Conservation (phyloP, 129 eudicot genomes). For the Calendula officinalis region DNA sequence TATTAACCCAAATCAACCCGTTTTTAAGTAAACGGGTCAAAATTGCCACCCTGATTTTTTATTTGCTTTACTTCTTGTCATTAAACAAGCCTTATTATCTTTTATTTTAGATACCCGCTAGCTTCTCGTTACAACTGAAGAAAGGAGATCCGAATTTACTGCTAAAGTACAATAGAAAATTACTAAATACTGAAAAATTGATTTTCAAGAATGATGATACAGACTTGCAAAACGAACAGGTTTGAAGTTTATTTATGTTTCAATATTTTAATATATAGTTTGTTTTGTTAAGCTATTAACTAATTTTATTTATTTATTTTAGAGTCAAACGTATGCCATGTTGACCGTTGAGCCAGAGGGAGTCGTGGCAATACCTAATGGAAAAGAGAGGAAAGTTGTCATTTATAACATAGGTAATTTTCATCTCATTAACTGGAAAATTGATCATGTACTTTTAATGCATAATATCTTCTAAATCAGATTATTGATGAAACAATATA, state of each 20-base stretch:
- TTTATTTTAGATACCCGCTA: conserved; percentile 69
- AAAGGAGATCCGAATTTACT: conserved; percentile 40
- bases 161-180: conserved; percentile 52
- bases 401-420: conserved; percentile 75
- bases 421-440: conserved; percentile 1
- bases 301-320: conserved; percentile 15
- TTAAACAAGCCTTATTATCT: not conserved
- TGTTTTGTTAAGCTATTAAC: conserved; percentile 15
- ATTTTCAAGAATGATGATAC: conserved; percentile 58
- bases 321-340: conserved; percentile 53
- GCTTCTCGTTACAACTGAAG: conserved; percentile 63
- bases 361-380: conserved; percentile 68
- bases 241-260: conserved; percentile 41
- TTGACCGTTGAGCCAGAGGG: conserved; percentile 86
- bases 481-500: not conserved
- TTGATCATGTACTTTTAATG: conserved; percentile 7
- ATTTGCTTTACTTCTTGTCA: not conserved
- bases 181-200: conserved; percentile 86
- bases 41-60: not conserved
- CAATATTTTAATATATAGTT: not conserved
- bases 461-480: not conserved
- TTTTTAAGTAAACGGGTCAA: not conserved
- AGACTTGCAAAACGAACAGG: conserved; percentile 41
- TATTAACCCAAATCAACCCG: not conserved
- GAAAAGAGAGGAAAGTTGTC: conserved; percentile 59